These are phyloP conservation scores for Lachnellula cervina DNA, from an alignment of 2,329 filamentous ascomycete species.

Conservation along the genomic window DNA sequence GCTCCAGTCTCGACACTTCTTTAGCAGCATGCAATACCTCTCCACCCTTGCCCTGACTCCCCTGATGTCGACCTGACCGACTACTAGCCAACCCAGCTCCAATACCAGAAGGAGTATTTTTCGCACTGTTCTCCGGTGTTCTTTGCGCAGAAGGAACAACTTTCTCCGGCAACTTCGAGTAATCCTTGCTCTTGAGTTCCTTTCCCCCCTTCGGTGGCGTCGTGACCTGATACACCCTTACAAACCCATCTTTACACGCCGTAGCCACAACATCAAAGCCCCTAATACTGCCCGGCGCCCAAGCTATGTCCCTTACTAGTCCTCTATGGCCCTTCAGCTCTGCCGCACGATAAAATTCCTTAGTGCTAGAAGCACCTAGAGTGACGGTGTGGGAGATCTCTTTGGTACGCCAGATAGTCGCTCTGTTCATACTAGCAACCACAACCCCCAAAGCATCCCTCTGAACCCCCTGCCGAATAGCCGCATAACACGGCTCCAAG, in stretches of 20 bases:
- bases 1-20: conserved; percentile 62
- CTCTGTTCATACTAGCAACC: conserved; percentile 78
- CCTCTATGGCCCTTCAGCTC: conserved; percentile 69
- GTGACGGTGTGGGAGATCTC: conserved; percentile 46
- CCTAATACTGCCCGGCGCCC: conserved; percentile 86
- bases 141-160: conserved; percentile 23
- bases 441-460: conserved; percentile 74
- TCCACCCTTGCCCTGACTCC: conserved; percentile 48
- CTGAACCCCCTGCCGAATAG: conserved; percentile 75
- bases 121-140: conserved; percentile 22
- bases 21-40: conserved; percentile 59
- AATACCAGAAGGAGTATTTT: conserved; percentile 45
- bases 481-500: conserved; percentile 71
- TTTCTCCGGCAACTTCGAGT: conserved; percentile 25
- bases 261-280: conserved; percentile 89
- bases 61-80: conserved; percentile 42
- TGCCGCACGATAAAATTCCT: conserved; percentile 80
- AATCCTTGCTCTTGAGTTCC: conserved; percentile 32
- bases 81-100: conserved; percentile 46
- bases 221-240: conserved; percentile 80
- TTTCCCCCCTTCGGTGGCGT: conserved; percentile 50
- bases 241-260: conserved; percentile 84
- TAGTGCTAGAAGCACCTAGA: conserved; percentile 54
- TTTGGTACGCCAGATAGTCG: conserved; percentile 76
- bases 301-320: conserved; percentile 81